Conservation (phyloP, 345 rosid genomes). For the Lumnitzera littorea region DNA sequence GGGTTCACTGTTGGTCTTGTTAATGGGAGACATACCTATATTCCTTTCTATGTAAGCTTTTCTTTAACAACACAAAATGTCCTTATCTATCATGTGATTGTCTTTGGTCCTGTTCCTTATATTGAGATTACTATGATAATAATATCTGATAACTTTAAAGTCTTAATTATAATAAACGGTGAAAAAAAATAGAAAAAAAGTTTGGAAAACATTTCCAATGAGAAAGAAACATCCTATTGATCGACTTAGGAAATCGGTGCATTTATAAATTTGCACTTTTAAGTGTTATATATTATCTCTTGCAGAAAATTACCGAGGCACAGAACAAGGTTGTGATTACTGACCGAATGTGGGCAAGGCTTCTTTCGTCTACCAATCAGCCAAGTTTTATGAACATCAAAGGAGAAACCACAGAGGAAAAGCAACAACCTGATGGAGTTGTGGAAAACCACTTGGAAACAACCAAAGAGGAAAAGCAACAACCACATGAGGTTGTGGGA, state of each 20-base stretch:
- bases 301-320: slow-evolving; percentile 53
- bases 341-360: slow-evolving; percentile 82
- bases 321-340: slow-evolving; percentile 63
- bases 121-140: too few relatives aligned
- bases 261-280: background rate
- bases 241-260: background rate
- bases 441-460: background rate
- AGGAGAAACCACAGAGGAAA: slow-evolving; percentile 13
- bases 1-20: slow-evolving; percentile 50
- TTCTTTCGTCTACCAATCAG: slow-evolving; percentile 65
- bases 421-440: background rate
- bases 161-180: too few relatives aligned
- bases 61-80: background rate
- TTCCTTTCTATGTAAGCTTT: slow-evolving; percentile 37
- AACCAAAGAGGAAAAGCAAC: slow-evolving; percentile 4
- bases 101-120: too few relatives aligned
- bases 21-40: slow-evolving; percentile 39
- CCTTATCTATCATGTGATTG: background rate
- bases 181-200: too few relatives aligned
- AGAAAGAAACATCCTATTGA: too few relatives aligned
- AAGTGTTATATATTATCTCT: background rate
- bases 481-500: background rate
- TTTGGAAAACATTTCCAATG: too few relatives aligned
- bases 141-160: too few relatives aligned
- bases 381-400: slow-evolving; percentile 53